A percentile compares a stretch with the other conserved stretches of the same genome.
These are phyloP conservation scores for Talaromyces marneffei DNA, from an alignment of 2,329 filamentous ascomycete species.

Conservation along the genomic window DNA sequence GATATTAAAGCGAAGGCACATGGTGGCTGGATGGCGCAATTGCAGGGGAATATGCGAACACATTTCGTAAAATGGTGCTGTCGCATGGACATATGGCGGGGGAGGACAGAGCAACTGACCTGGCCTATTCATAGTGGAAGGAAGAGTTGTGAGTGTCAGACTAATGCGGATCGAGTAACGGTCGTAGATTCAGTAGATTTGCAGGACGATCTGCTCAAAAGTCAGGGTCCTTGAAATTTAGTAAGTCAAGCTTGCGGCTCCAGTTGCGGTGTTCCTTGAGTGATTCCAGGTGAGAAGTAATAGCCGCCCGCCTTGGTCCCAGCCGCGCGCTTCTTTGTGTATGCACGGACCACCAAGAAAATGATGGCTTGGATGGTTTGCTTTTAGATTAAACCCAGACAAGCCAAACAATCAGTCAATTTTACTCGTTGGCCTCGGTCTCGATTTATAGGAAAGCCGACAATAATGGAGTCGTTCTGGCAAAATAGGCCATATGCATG, in stretches of 20 bases:
- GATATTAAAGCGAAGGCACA: background rate
- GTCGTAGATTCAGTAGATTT: background rate
- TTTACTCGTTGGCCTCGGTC: background rate
- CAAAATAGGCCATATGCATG: background rate
- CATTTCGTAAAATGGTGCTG: background rate
- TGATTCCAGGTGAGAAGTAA: conserved; percentile 20
- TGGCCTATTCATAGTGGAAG: conserved; percentile 44
- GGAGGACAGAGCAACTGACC: conserved; percentile 34
- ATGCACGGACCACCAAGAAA: conserved; percentile 8
- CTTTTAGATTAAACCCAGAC: background rate
- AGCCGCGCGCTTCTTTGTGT: conserved; percentile 15
- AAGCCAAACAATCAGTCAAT: background rate
- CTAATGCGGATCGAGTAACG: background rate
- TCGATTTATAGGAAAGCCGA: background rate
- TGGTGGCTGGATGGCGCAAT: background rate
- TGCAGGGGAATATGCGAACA: background rate
- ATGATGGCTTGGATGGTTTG: background rate
- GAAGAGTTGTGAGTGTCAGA: background rate
- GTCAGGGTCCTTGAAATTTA: background rate
- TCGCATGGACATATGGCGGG: conserved; percentile 16
- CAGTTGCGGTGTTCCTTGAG: conserved; percentile 10
- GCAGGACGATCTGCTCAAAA: background rate
- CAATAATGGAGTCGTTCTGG: background rate
- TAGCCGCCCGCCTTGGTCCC: conserved; percentile 9
- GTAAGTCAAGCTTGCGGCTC: conserved; percentile 6